These are phyloP conservation scores for Jaenimonas drosophilae DNA, from an alignment of 208 protist species.

Conservation along the genomic window DNA sequence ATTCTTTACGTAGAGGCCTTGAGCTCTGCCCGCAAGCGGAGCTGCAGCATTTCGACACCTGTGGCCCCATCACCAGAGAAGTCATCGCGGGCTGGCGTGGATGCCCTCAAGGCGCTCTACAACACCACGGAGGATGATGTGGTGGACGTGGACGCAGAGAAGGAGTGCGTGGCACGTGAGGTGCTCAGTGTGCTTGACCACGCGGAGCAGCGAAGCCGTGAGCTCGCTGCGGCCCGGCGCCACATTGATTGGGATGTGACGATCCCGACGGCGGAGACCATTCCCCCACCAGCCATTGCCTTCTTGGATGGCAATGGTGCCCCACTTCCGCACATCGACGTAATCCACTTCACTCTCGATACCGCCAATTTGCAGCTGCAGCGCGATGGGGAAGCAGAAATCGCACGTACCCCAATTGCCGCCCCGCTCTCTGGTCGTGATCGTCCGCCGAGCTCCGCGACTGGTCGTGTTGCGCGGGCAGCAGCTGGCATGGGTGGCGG, in stretches of 20 bases:
- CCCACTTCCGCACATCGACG: slow-evolving; percentile 8
- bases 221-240: slow-evolving; percentile 23
- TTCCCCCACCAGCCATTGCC: slow-evolving; percentile 40
- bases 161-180: slow-evolving; percentile 7
- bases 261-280: slow-evolving; percentile 27
- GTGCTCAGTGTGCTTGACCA: slow-evolving; percentile 29
- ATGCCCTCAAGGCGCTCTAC: too few species aligned
- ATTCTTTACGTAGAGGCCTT: too few species aligned
- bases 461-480: neutral
- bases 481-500: neutral
- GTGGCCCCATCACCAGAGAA: too few species aligned
- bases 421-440: too few species aligned
- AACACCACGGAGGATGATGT: too few species aligned
- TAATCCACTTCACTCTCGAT: slow-evolving; percentile 18
- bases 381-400: slow-evolving; percentile 1
- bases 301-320: slow-evolving; percentile 28
- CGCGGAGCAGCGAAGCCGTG: slow-evolving; percentile 20
- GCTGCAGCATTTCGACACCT: too few species aligned
- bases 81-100: too few species aligned
- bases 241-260: slow-evolving; percentile 44
- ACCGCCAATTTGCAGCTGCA: slow-evolving; percentile 13
- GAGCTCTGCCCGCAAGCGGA: too few species aligned
- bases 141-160: too few species aligned
- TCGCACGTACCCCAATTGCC: neutral
- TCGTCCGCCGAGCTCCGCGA: neutral